These are phyloP conservation scores for Panicum miliaceum DNA, from an alignment of 176 grass and related monocot species.

Conservation along the genomic window DNA sequence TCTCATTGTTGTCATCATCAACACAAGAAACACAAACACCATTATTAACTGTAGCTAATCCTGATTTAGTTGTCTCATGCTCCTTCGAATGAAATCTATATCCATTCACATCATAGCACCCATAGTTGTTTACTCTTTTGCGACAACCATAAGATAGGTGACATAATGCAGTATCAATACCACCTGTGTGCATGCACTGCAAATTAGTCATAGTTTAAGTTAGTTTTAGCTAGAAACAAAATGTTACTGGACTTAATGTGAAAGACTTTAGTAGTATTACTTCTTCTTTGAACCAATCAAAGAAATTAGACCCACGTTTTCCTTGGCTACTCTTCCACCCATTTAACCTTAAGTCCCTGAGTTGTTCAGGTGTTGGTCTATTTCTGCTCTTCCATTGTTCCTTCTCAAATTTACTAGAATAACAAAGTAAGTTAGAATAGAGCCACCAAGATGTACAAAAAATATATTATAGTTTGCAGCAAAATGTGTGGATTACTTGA, in stretches of 20 bases:
- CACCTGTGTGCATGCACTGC: neutral
- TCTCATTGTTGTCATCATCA: neutral
- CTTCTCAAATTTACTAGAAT: neutral
- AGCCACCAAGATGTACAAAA: neutral
- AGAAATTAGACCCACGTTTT: neutral
- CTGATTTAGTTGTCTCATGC: neutral
- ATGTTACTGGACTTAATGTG: neutral
- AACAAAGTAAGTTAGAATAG: neutral
- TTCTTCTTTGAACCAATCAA: neutral
- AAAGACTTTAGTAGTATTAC: neutral
- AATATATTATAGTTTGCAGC: neutral
- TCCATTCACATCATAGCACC: constrained; percentile 6
- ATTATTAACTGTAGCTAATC: neutral
- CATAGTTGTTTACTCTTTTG: neutral
- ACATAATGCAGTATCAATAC: neutral
- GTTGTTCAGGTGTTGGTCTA: neutral
- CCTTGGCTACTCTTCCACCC: neutral
- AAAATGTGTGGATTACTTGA: neutral
- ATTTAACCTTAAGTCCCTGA: too few species aligned
- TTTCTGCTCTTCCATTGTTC: constrained; percentile 8
- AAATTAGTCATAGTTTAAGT: neutral
- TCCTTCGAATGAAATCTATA: neutral
- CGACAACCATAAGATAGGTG: neutral
- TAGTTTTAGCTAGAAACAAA: neutral
- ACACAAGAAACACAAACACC: neutral